These are phyloP conservation scores for Hibiscus trionum DNA, from an alignment of 345 rosid genomes.

Conservation along the genomic window DNA sequence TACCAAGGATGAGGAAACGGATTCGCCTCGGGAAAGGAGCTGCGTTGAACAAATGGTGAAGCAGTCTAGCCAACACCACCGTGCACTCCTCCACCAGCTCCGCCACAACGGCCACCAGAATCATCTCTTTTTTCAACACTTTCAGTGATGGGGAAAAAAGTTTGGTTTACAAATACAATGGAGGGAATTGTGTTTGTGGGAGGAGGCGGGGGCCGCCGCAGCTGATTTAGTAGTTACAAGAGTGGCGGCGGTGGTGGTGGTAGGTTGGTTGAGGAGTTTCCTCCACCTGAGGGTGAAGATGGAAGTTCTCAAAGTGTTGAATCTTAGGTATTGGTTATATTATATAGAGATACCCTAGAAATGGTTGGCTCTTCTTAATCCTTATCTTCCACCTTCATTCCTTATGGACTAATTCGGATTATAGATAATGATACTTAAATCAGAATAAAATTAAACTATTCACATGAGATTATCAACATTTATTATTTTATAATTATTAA, in stretches of 20 bases:
- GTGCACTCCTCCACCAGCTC: conserved; percentile 84
- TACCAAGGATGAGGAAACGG: conserved; percentile 63
- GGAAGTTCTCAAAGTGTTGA: not conserved
- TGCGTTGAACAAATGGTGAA: conserved; percentile 53
- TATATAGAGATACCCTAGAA: not conserved
- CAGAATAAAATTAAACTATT: no score
- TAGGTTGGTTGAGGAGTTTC: not conserved
- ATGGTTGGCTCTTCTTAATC: not conserved
- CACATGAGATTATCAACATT: no score
- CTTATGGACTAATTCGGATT: no score
- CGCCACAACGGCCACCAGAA: conserved; percentile 53
- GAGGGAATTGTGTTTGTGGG: not conserved
- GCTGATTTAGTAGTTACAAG: not conserved
- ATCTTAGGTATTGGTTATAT: not conserved
- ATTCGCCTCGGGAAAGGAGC: conserved; percentile 76
- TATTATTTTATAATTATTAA: no score
- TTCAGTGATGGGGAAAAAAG: not conserved
- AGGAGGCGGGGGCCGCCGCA: not conserved
- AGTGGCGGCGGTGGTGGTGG: not conserved
- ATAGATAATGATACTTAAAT: no score
- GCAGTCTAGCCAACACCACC: conserved; percentile 55
- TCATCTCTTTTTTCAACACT: conserved; percentile 31
- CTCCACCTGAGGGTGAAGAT: conserved; percentile 6
- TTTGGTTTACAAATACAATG: not conserved
- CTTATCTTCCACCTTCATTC: conserved; percentile 7